A percentile compares a stretch with the other conserved stretches of the same genome.
phyloP scores from a whole-genome alignment of 2,329 filamentous ascomycete species.

The Xylariales sp. region DNA sequence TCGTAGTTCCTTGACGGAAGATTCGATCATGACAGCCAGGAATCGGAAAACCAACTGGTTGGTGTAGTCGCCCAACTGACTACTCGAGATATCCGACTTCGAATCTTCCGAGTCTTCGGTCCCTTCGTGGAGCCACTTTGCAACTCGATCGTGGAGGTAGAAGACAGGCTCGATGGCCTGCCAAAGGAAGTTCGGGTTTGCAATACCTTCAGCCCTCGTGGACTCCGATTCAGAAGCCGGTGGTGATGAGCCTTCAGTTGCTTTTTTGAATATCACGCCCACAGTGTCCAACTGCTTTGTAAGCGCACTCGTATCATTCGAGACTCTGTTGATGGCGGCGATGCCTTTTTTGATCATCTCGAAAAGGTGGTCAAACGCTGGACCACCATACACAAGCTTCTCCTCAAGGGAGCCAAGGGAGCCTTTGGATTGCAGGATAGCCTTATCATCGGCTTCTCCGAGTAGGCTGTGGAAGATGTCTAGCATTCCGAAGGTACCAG shows the following conservation, averaged over 20 bases:
- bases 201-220: constrained; percentile 1
- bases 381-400: constrained; percentile 21
- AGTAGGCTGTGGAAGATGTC: constrained; percentile 28
- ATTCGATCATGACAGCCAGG: constrained; percentile 25
- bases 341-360: constrained; percentile 22
- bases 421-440: constrained; percentile 24
- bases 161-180: constrained; percentile 26
- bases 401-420: constrained; percentile 22
- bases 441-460: constrained; percentile 27
- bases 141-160: constrained; percentile 24
- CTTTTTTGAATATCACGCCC: constrained; percentile 21
- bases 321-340: constrained; percentile 17
- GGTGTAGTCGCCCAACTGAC: constrained; percentile 23
- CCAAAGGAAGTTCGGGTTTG: constrained; percentile 23
- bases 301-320: constrained; percentile 17
- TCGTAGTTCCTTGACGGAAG: constrained; percentile 24
- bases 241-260: constrained; percentile 9
- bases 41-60: constrained; percentile 26
- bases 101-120: constrained; percentile 21
- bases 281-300: constrained; percentile 22
- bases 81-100: constrained; percentile 16
- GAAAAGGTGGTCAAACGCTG: constrained; percentile 26
- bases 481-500: constrained; percentile 45
- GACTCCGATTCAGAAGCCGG: not conserved
- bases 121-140: constrained; percentile 25